These are phyloP conservation scores for Kuraishia piskuri DNA, from an alignment of 805 yeast species.

Conservation along the genomic window DNA sequence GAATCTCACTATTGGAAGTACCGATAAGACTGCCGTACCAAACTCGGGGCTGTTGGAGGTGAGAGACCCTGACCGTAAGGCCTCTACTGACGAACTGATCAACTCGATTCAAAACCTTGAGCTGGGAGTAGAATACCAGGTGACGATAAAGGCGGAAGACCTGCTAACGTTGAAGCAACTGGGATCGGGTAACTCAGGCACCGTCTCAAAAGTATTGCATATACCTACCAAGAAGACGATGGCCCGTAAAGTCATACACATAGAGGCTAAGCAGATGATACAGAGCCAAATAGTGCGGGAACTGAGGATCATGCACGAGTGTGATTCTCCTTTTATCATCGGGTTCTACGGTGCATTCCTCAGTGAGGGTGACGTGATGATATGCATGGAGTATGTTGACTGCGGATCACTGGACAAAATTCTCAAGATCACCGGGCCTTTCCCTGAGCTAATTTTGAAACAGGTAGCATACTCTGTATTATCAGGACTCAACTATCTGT, in stretches of 20 bases:
- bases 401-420: slow-evolving; percentile 88
- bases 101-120: slow-evolving; percentile 40
- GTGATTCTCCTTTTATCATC: slow-evolving; percentile 74
- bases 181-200: slow-evolving; percentile 93
- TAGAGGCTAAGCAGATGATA: slow-evolving; percentile 72
- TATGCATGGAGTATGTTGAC: slow-evolving; percentile 95
- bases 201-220: slow-evolving; percentile 82
- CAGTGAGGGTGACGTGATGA: slow-evolving; percentile 65
- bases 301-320: slow-evolving; percentile 83
- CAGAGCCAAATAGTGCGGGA: slow-evolving; percentile 84
- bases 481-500: slow-evolving; percentile 74
- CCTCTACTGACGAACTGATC: slow-evolving; percentile 27
- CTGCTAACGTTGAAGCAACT: slow-evolving; percentile 65
- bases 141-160: slow-evolving; percentile 53
- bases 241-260: slow-evolving; percentile 84
- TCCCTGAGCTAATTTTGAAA: slow-evolving; percentile 61
- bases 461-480: slow-evolving; percentile 71
- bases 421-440: slow-evolving; percentile 47
- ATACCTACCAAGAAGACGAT: slow-evolving; percentile 79
- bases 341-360: slow-evolving; percentile 89
- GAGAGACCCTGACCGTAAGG: slow-evolving; percentile 21
- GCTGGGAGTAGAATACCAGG: slow-evolving; percentile 44
- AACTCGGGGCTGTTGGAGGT: slow-evolving; percentile 11
- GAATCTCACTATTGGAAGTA: slow-evolving; percentile 33
- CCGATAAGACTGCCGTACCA: neutral